Base-by-base conservation (phyloP, 2,329 filamentous ascomycete genomes). In the Gaeumannomyces tritici region DNA sequence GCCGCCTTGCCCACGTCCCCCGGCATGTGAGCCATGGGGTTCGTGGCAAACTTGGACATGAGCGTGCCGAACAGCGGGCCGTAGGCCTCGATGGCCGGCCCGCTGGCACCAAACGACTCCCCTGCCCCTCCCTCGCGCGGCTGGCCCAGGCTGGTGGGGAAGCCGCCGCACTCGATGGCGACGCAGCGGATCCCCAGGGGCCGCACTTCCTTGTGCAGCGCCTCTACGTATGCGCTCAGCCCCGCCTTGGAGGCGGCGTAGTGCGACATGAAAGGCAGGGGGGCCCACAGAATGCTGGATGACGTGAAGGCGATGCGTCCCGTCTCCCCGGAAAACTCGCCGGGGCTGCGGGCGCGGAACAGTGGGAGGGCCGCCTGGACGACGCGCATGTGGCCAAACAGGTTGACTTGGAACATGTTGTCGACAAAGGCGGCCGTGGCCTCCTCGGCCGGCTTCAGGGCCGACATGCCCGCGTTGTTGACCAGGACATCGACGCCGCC, bases 131-230 rank as follows among this genome's bases (percentile, higher is more conserved):
- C 33, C 4, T 66, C 67, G 26, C 70, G 69, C 18, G 70, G 67
- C 60, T 71, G 65, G 13, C 66, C 67, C 2, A 73, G 69, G 18
- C 67, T 63, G 9, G 72, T 72, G 13, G 67, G 64, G 55, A 72
- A 70, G 4, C 70, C 73, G 3, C 73, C 73, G 55, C 66, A 71
- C 63, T 74, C 72, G 51, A 74, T 69, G 13, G 69, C 68, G 21
- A 73, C 69, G 56, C 67, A 69, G 26, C 64, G 61, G 58, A 74
- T 68, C 1, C 68, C 68, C n/a, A 73, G 61, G 1, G 68, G 64
- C 18, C 59, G 57, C 4, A 71, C 56, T 35, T 74, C 73, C 35
- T 72, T 73, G 64, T 69, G 63, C 9, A 74, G 67, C 2, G 64
- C 51, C 62, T 74, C 72, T 12, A 69, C 69, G 60, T 67, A 71